phyloP scores from a whole-genome alignment of 148 eudicot species.

The Rhododendron kiyosumense region DNA sequence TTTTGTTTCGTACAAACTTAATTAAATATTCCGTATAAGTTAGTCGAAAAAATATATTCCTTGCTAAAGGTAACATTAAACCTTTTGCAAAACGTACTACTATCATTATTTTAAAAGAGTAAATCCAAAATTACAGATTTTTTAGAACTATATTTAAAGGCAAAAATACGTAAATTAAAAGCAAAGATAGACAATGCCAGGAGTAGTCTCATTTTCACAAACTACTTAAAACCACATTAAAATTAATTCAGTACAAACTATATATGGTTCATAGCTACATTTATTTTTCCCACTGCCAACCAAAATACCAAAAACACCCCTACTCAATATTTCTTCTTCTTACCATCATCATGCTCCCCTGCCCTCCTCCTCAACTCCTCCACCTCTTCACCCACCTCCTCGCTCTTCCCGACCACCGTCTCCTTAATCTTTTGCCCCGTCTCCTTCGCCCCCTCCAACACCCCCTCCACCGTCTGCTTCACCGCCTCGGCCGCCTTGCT shows the following conservation, averaged over 20 bases:
- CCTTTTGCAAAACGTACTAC: too few species aligned
- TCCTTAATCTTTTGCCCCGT: constrained; percentile 67
- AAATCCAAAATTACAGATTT: too few species aligned
- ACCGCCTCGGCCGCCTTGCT: constrained; percentile 10
- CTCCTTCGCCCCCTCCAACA: constrained; percentile 22
- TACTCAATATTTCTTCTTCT: neutral
- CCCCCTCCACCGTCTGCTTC: constrained; percentile 20
- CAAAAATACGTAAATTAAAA: too few species aligned
- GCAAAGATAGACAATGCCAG: neutral
- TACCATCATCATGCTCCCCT: neutral
- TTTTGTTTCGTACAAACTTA: too few species aligned
- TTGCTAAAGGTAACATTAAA: too few species aligned
- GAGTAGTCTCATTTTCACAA: neutral
- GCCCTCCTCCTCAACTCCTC: constrained; percentile 5
- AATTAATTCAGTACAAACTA: neutral
- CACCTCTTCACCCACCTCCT: constrained; percentile 27
- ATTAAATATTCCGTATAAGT: too few species aligned
- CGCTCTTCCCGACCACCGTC: constrained; percentile 63
- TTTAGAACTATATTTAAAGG: too few species aligned
- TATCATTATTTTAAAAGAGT: too few species aligned
- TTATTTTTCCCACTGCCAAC: neutral
- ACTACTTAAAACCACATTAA: neutral
- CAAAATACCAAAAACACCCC: neutral
- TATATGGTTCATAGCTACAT: neutral
- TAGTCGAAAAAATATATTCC: too few species aligned